Conservation (phyloP, 1,284 basidiomycete genomes). For the Papiliotrema flavescens region DNA sequence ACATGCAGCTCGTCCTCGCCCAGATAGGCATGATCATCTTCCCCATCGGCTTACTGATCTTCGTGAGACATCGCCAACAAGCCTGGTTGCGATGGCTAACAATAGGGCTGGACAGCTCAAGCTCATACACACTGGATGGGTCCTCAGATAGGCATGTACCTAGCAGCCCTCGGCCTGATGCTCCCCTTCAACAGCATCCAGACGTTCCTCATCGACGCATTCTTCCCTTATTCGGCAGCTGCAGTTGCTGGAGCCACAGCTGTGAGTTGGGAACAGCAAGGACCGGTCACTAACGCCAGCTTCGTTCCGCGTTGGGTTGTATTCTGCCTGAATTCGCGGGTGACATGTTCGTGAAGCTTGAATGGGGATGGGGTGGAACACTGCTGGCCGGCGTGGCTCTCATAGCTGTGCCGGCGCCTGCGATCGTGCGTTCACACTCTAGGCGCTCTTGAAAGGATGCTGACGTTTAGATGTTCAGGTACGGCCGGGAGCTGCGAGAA, state of each 20-base stretch:
- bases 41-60: slow-evolving; percentile 49
- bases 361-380: slow-evolving; percentile 51
- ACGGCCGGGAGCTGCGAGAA: slow-evolving; percentile 46
- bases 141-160: slow-evolving; percentile 37
- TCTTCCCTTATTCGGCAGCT: slow-evolving; percentile 52
- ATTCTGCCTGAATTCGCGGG: slow-evolving; percentile 50
- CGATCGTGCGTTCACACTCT: slow-evolving; percentile 29
- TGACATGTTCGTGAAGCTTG: slow-evolving; percentile 49
- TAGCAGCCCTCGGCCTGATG: slow-evolving; percentile 44
- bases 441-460: not conserved
- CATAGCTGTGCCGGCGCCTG: slow-evolving; percentile 48
- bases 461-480: slow-evolving; percentile 42
- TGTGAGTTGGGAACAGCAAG: slow-evolving; percentile 18
- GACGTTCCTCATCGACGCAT: slow-evolving; percentile 49
- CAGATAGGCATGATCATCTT: slow-evolving; percentile 52
- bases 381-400: slow-evolving; percentile 47
- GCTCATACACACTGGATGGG: slow-evolving; percentile 47
- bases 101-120: slow-evolving; percentile 43
- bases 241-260: slow-evolving; percentile 48
- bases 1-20: slow-evolving; percentile 44
- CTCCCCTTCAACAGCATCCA: slow-evolving; percentile 51
- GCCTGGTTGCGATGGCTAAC: not conserved
- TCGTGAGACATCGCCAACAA: slow-evolving; percentile 17
- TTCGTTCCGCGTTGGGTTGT: slow-evolving; percentile 46
- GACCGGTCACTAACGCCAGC: slow-evolving; percentile 5